Percentiles rank a stretch among this genome's conserved stretches.
Conservation (phyloP, 2,329 filamentous ascomycete species). For the Trematosphaeria pertusa region DNA sequence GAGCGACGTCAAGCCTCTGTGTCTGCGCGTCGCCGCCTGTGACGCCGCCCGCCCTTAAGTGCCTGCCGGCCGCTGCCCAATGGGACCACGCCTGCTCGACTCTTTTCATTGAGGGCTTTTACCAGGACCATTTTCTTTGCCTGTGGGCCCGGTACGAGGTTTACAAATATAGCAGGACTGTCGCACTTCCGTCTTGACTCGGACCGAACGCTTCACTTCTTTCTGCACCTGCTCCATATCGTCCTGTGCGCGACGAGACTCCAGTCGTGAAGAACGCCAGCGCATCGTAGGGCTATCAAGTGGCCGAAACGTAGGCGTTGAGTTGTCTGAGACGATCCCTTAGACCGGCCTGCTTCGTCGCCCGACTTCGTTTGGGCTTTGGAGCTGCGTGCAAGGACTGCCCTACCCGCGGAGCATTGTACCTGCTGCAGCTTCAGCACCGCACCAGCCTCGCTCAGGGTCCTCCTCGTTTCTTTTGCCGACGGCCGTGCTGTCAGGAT, state of each 20-base stretch:
- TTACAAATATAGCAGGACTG: constrained; percentile 39
- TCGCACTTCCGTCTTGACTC: constrained; percentile 44
- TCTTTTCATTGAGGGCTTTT: constrained; percentile 28
- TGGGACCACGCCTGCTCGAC: constrained; percentile 26
- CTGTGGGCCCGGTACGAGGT: constrained; percentile 30
- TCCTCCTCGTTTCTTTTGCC: constrained; percentile 45
- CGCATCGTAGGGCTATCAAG: constrained; percentile 39
- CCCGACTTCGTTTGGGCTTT: constrained; percentile 39
- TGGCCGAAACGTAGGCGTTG: constrained; percentile 41
- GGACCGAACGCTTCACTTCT: constrained; percentile 45
- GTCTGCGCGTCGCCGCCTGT: constrained; percentile 23
- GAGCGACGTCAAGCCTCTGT: constrained; percentile 24
- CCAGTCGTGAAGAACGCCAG: constrained; percentile 37
- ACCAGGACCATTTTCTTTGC: constrained; percentile 16
- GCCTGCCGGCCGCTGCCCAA: constrained; percentile 25
- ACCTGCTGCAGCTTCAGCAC: constrained; percentile 38
- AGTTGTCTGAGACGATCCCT: constrained; percentile 45
- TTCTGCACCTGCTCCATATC: constrained; percentile 38
- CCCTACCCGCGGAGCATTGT: constrained; percentile 42
- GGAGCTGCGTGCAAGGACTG: constrained; percentile 42
- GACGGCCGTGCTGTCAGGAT: constrained; percentile 37
- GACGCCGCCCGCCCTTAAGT: constrained; percentile 29
- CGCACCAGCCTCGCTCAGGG: constrained; percentile 31
- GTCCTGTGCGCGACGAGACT: constrained; percentile 37
- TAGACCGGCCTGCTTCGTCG: constrained; percentile 26